Evolutionary conservation across 306 rosid species (phyloP).

Genomic region (Ochetophila trinervis): DNA sequence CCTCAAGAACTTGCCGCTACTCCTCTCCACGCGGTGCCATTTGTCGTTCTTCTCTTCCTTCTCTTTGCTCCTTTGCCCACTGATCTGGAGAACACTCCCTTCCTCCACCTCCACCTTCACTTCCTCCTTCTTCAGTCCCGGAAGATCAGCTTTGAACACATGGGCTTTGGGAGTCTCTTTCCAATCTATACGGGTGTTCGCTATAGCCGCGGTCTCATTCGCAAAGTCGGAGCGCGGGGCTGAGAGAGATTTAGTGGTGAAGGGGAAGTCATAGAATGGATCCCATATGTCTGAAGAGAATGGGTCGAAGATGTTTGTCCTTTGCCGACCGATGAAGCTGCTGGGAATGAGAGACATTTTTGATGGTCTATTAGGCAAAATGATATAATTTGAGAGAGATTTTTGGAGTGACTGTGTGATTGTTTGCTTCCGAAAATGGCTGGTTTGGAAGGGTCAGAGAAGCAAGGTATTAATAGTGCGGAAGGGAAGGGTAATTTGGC

Average conservation of each 20-base stretch:
- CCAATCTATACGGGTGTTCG: conserved; percentile 37
- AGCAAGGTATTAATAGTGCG: neutral
- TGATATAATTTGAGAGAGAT: neutral
- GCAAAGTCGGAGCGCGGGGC: neutral
- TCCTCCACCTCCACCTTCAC: conserved; percentile 40
- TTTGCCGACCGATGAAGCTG: conserved; percentile 23
- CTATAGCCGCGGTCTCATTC: conserved; percentile 30
- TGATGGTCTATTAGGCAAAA: neutral
- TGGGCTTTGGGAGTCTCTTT: conserved; percentile 39
- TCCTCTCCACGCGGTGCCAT: conserved; percentile 40
- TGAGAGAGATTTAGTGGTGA: conserved; percentile 1
- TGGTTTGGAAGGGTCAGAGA: neutral
- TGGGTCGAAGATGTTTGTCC: conserved; percentile 33
- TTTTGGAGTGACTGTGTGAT: neutral
- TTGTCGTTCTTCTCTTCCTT: conserved; percentile 32
- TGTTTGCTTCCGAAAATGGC: neutral
- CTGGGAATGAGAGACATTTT: conserved; percentile 24
- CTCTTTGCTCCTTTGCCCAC: conserved; percentile 31
- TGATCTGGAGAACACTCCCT: conserved; percentile 27
- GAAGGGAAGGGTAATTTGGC: neutral
- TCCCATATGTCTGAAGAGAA: conserved; percentile 31
- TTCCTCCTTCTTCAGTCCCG: conserved; percentile 35
- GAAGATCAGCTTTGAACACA: conserved; percentile 38
- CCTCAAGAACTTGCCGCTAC: conserved; percentile 40
- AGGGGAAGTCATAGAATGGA: conserved; percentile 22